Evolutionary conservation across 192 early-diverging fungal species (phyloP), one percentile per base, ranked within the genome.

Genomic region (Coemansia sp.): DNA sequence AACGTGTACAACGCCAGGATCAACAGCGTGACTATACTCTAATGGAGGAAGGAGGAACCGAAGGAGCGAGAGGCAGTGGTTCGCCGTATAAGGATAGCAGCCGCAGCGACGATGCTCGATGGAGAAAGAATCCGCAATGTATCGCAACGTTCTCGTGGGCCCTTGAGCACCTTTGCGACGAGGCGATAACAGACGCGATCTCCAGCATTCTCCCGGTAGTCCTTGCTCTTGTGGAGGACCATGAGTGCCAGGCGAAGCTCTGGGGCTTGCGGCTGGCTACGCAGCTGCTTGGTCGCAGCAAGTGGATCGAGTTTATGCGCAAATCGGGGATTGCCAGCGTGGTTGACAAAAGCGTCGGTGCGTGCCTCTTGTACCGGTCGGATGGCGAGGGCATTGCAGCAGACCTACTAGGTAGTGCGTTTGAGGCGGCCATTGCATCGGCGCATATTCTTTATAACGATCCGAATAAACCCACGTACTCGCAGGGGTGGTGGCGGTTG

Each of bases 131-230:
- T 5, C 58, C 53, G 12, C 79, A 82, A 58, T 65, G 71, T 21
- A 53, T 76, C 19, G 67, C 74, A 0, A 56, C 70, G 16, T 82
- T 82, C 52, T 63, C 45, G 1, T 82, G 79, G 79, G 65, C 71
- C 11, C 49, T 82, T 0, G 26, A 47, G 3, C 64, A 63, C 38
- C 37, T 76, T 23, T 15, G 38, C 10, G 68, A 59, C 9, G 48
- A 61, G 7, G 68, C 62, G 16, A 65, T 72, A 6, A 40, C 38
- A 1, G 50, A 26, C 6, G 32, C 47, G 9, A 67, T 77, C 7
- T 63, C 76, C n/a, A 63, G n/a, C 13, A 71, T 77, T 18, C 48
- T 83, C 40, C 75, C 81, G 0, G 76, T 77, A 12, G 47, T 71
- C 2, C 13, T 77, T 18, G 67, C 71, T 0, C 72, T 83, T 4